Conservation (phyloP, 495 filamentous ascomycete genomes). For the Hypoxylon crocopeplum region DNA sequence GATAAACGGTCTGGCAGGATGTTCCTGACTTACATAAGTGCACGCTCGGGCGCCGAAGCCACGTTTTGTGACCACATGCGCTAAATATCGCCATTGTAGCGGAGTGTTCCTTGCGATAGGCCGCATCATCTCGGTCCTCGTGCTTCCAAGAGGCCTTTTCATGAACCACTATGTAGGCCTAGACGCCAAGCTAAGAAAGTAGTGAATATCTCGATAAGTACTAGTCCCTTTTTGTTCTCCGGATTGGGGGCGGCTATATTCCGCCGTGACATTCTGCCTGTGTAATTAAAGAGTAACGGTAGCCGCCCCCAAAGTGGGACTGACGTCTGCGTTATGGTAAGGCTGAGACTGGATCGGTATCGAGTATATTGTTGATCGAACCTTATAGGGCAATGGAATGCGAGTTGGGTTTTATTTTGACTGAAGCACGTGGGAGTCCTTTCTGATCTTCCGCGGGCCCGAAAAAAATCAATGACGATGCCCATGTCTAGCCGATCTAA, state of each 20-base stretch:
- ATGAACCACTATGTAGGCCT: background rate
- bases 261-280: background rate
- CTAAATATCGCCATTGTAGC: no score
- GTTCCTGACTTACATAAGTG: no score
- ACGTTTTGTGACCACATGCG: background rate
- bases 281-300: background rate
- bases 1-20: no score
- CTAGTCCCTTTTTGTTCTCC: constrained; percentile 22
- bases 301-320: constrained; percentile 35
- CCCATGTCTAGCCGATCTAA: no score
- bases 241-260: constrained; percentile 30
- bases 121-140: no score
- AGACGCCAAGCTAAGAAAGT: background rate
- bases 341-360: constrained; percentile 26
- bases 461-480: background rate
- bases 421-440: background rate
- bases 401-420: background rate
- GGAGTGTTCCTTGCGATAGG: no score
- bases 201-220: constrained; percentile 10
- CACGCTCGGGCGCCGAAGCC: background rate
- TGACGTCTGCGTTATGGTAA: constrained; percentile 27
- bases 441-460: background rate
- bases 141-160: no score
- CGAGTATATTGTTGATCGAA: constrained; percentile 8
- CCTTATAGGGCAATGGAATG: constrained; percentile 15